These are phyloP conservation scores for Tetrastigma voinierianum DNA, from an alignment of 164 flowering plant genomes.

Conservation along the genomic window DNA sequence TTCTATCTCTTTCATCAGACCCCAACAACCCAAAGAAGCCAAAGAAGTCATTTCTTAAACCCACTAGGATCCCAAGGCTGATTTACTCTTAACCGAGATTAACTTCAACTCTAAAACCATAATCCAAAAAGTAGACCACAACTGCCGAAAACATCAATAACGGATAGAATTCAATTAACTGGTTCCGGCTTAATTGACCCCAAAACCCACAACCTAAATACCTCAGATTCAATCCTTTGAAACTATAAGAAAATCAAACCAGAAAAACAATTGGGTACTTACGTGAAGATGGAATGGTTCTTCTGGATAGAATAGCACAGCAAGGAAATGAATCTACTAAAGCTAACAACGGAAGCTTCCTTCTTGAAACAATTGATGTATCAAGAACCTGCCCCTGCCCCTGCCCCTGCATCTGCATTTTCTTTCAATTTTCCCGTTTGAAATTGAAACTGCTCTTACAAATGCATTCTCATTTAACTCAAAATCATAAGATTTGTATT, in stretches of 20 bases:
- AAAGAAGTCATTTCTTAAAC: no score
- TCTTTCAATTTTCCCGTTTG: neutral
- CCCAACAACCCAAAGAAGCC: no score
- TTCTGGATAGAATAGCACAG: conserved; percentile 14
- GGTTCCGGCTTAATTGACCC: no score
- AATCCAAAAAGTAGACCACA: no score
- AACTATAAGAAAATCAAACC: neutral
- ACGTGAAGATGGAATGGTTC: conserved; percentile 25
- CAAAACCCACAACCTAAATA: neutral
- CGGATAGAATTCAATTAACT: no score
- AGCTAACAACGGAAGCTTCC: conserved; percentile 34
- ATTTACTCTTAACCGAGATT: no score
- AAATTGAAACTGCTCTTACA: neutral
- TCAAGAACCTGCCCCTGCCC: conserved; percentile 20
- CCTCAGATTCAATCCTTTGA: neutral
- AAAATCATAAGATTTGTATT: no score
- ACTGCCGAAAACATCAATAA: no score
- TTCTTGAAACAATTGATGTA: conserved; percentile 27
- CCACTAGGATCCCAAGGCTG: no score
- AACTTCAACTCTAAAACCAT: no score
- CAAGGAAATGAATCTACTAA: conserved; percentile 31
- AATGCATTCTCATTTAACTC: conserved; percentile 3
- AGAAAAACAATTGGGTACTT: conserved; percentile 14
- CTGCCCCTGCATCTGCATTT: conserved; percentile 27
- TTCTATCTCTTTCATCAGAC: no score